Evolutionary conservation across 2,329 filamentous ascomycete species (phyloP), one percentile per base, ranked within the genome.

Genomic region (Arthrobotrys iridis): DNA sequence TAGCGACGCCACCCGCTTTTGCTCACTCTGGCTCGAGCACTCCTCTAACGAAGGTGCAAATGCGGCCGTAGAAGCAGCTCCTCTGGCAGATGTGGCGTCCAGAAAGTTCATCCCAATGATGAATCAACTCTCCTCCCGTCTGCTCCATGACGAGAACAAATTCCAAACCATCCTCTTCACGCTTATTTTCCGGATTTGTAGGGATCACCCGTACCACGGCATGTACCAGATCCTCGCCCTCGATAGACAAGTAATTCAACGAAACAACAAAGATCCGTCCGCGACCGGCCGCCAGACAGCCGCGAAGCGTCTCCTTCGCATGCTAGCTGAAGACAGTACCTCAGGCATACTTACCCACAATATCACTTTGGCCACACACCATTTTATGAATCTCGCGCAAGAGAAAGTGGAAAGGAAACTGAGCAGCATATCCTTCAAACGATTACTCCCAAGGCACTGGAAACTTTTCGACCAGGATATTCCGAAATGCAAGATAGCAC

Each of bases 211-310:
- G 0, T 97, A 93, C 81, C 96, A 99, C 81, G 93, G 93, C 55
- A 94, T 98, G 89, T 96, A 99, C 81, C 93, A 98, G 79, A 92
- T 99, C 43, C 97, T 94, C 85, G 92, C 93, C 1, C 90, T 91
- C 20, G 71, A 75, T 18, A 55, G 71, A 24, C 71, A 75, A 43
- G 71, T 88, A 46, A 91, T 89, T 79, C 88, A 87, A 20, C 82
- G 79, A 37, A 64, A 81, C 58, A 89, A 90, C 78, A 85, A 85
- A 60, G 89, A 91, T 78, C 94, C 97, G 78, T 88, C 91, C 41
- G 87, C 90, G 2, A 91, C 92, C 0, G 84, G 91, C 3, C 89
- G 95, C 55, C 88, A 90, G 79, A 86, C 85, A 77, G 93, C 93
- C 11, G 93, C 93, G 0, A 87, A 86, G 8, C 64, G 66, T 35